A percentile compares a stretch with the other conserved stretches of the same genome.
Conservation (phyloP, 768 basidiomycete species). For the Lenzites betulinus region DNA sequence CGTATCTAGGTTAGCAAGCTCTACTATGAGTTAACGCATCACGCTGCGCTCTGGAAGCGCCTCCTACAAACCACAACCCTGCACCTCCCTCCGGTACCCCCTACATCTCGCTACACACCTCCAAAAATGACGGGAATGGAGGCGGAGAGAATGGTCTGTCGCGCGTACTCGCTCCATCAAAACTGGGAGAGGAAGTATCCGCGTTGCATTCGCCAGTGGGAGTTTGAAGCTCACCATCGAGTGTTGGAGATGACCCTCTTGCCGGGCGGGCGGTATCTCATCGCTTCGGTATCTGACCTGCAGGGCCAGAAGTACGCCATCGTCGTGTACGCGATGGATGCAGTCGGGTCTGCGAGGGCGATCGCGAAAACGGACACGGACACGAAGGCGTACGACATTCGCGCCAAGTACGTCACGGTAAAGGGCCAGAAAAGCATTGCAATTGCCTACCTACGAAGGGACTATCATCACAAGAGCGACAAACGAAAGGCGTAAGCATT, state of each 20-base stretch:
- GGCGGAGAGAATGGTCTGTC: constrained; percentile 59
- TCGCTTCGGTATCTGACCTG: constrained; percentile 56
- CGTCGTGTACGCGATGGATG: constrained; percentile 55
- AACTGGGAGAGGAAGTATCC: constrained; percentile 55
- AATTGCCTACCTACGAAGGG: constrained; percentile 53
- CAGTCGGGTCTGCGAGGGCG: constrained; percentile 42
- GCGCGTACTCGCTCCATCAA: constrained; percentile 59
- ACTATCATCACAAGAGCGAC: constrained; percentile 22
- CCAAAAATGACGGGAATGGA: constrained; percentile 38
- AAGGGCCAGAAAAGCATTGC: constrained; percentile 46
- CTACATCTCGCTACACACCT: constrained; percentile 49
- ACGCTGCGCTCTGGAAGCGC: constrained; percentile 70
- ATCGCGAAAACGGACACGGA: constrained; percentile 51
- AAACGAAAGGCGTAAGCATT: constrained; percentile 1
- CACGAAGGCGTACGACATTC: constrained; percentile 55
- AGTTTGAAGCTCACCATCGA: constrained; percentile 36
- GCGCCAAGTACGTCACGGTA: constrained; percentile 60
- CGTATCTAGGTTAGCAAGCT: constrained; percentile 52
- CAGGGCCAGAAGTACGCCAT: constrained; percentile 48
- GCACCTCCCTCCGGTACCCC: constrained; percentile 63
- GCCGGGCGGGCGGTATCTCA: constrained; percentile 68
- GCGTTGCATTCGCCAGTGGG: constrained; percentile 28
- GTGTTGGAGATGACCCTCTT: constrained; percentile 58
- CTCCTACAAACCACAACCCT: constrained; percentile 55
- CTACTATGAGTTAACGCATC: constrained; percentile 64